Base-by-base conservation (phyloP, 768 basidiomycete genomes). In the Coprinopsis cinerea region DNA sequence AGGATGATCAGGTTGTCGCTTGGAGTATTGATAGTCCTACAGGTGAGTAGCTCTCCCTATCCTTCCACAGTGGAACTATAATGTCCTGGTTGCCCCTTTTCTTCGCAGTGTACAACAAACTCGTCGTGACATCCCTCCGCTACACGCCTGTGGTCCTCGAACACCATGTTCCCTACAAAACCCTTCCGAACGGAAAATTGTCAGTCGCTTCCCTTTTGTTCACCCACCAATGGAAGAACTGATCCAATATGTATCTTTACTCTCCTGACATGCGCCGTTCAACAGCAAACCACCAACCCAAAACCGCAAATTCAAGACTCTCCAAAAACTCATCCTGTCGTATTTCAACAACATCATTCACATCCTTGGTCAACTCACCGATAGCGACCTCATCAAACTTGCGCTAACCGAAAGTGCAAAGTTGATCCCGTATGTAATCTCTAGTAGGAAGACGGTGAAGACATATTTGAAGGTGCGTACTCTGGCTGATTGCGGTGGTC, bases 71-170 rank as follows among this genome's bases (percentile, higher is more conserved):
- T 15, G n/a, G n/a, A n/a, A n/a, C n/a, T n/a, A n/a, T n/a, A n/a
- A n/a, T n/a, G n/a, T n/a, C n/a, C n/a, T n/a, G n/a, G n/a, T n/a
- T n/a, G 35, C 15, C 47, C 26, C 23, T 28, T 32, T 7, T n/a
- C n/a, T n/a, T n/a, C n/a, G n/a, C 49, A 95, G 93, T 97, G n/a
- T 98, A 94, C 70, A 86, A 85, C 71, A 96, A 97, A 69, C 76
- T 98, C 18, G 74, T 99, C 37, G 79, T 79, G 10, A 95, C 94
- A 0, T 70, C 92, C 1, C 73, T 99, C 23, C 82, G 81, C 60
- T 99, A 90, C 67, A 94, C 94, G 0, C 94, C 96, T 1, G 76
- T 97, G 34, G 77, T 97, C 6, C 76, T 99, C 15, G 76, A 79
- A 43, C 84, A 94, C 59, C 94, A 97, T 57, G 73, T 88, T 28